Conservation (phyloP, 257 asterid genomes). For the Solanum lycopersicoides region DNA sequence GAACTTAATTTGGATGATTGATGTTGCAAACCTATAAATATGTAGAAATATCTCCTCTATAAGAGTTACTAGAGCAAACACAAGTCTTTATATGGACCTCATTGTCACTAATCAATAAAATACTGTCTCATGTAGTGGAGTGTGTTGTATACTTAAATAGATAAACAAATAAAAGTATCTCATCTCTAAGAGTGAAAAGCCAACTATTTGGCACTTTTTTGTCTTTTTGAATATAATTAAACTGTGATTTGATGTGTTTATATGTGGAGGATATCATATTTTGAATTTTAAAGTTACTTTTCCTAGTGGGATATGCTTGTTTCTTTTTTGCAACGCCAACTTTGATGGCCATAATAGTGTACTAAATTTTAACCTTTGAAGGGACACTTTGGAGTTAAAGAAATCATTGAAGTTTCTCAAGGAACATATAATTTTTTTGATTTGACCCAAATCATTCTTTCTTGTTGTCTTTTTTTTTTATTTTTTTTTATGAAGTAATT, state of each 20-base stretch:
- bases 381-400: not conserved
- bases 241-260: not conserved
- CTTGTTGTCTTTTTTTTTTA: not conserved
- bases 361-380: not conserved
- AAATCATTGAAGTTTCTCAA: not conserved
- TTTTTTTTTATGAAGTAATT: too few species aligned
- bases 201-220: not conserved
- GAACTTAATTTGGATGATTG: not conserved
- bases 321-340: not conserved
- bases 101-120: not conserved
- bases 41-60: not conserved
- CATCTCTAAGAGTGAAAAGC: not conserved
- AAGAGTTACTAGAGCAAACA: not conserved
- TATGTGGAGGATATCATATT: not conserved
- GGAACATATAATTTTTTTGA: not conserved
- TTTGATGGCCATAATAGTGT: not conserved
- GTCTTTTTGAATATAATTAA: not conserved
- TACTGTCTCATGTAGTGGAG: not conserved
- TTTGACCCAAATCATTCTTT: not conserved
- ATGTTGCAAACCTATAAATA: not conserved
- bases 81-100: not conserved
- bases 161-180: not conserved
- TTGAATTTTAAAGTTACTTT: not conserved
- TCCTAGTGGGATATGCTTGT: not conserved
- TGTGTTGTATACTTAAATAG: not conserved